Percentiles rank a stretch among this genome's conserved stretches.
Evolutionary conservation across 2,329 filamentous ascomycete species (phyloP).

Genomic region (Monosporascus cannonballus): DNA sequence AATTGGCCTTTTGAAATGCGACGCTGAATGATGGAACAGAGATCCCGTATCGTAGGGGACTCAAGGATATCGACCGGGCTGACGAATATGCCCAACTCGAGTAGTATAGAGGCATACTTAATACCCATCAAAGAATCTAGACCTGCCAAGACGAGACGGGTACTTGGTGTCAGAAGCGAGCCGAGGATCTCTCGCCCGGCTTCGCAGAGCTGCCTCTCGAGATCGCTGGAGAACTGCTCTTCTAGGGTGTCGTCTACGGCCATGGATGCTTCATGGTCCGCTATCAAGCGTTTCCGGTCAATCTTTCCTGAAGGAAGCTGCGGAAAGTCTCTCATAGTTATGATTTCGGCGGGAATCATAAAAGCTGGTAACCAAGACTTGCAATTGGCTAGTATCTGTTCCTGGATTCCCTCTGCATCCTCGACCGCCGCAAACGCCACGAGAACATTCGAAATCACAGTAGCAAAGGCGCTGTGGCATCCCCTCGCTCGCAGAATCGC

Average conservation of each 20-base stretch:
- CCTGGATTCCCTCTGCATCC: conserved; percentile 26
- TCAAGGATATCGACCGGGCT: conserved; percentile 57
- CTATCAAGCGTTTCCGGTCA: conserved; percentile 59
- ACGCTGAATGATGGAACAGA: conserved; percentile 7
- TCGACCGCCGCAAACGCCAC: conserved; percentile 66
- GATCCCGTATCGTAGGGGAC: conserved; percentile 35
- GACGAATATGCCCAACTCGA: conserved; percentile 47
- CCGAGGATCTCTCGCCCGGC: conserved; percentile 23
- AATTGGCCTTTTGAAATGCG: neutral
- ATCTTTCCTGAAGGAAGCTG: conserved; percentile 79
- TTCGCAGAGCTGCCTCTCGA: conserved; percentile 29
- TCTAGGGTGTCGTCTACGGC: conserved; percentile 8
- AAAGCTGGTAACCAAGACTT: conserved; percentile 70
- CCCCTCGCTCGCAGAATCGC: conserved; percentile 54
- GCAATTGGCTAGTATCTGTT: conserved; percentile 53
- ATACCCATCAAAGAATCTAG: conserved; percentile 38
- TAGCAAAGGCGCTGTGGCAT: conserved; percentile 60
- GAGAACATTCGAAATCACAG: conserved; percentile 62
- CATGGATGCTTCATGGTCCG: conserved; percentile 37
- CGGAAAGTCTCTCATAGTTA: conserved; percentile 60
- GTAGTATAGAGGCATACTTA: conserved; percentile 56
- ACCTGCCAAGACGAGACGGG: conserved; percentile 27
- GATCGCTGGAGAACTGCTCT: conserved; percentile 24
- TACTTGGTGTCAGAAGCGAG: conserved; percentile 16
- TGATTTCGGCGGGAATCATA: conserved; percentile 75